Conservation (phyloP, 495 filamentous ascomycete genomes). For the Xylaria venustula region DNA sequence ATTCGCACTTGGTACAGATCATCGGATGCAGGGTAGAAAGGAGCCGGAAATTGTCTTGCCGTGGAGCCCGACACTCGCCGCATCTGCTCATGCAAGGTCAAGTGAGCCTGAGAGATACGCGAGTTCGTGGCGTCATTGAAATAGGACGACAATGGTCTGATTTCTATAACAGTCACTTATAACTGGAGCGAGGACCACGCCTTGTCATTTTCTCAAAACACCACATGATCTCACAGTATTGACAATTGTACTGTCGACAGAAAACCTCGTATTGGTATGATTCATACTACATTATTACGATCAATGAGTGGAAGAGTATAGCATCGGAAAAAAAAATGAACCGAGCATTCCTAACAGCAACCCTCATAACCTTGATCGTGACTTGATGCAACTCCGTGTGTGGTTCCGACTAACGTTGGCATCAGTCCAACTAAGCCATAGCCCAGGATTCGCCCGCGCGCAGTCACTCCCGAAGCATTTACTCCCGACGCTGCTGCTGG, state of each 20-base stretch:
- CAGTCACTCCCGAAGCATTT: no score
- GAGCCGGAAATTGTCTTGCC: background rate
- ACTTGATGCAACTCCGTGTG: background rate
- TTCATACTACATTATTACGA: no score
- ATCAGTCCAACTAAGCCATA: background rate
- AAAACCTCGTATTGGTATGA: no score
- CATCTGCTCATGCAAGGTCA: background rate
- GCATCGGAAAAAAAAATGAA: background rate
- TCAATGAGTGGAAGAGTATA: background rate
- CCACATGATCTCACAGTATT: background rate
- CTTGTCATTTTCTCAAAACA: background rate
- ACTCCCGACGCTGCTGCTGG: constrained; percentile 1
- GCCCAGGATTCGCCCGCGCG: no score
- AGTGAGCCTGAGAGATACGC: constrained; percentile 6
- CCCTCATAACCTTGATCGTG: no score
- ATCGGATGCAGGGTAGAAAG: background rate
- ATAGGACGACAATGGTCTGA: constrained; percentile 1
- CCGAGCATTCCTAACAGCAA: no score
- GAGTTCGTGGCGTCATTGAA: background rate
- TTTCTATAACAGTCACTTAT: background rate
- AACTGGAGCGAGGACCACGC: background rate
- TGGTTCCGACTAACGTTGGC: background rate
- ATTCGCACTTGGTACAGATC: background rate
- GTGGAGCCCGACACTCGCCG: background rate
- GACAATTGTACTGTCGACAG: background rate